These are phyloP conservation scores for Alternaria sp. DNA, from an alignment of 2,329 filamentous ascomycete genomes.

Conservation along the genomic window DNA sequence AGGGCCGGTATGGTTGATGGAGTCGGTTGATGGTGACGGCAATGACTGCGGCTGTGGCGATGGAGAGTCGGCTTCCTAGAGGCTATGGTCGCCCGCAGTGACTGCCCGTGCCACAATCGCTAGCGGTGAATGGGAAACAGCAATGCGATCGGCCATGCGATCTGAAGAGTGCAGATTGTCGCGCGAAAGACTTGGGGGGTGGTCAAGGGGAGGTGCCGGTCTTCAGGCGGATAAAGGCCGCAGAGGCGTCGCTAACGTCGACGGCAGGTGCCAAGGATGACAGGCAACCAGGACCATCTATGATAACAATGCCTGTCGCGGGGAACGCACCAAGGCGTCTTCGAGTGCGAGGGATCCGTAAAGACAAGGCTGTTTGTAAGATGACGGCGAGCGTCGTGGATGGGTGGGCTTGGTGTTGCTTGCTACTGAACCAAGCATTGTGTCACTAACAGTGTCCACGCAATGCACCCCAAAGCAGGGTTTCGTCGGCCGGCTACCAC, in stretches of 20 bases:
- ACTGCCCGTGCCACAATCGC: slow-evolving; percentile 26
- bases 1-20: slow-evolving; percentile 3
- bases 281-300: slow-evolving; percentile 7
- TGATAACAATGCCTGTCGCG: background rate
- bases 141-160: slow-evolving; percentile 37
- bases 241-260: slow-evolving; percentile 16
- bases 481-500: slow-evolving; percentile 11
- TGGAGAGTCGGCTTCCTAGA: slow-evolving; percentile 25
- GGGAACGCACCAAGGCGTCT: background rate
- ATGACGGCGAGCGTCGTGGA: background rate
- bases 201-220: slow-evolving; percentile 8
- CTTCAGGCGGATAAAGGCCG: slow-evolving; percentile 19
- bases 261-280: slow-evolving; percentile 15
- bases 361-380: background rate
- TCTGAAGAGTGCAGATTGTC: slow-evolving; percentile 21
- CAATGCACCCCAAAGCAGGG: slow-evolving; percentile 9
- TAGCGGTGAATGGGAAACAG: slow-evolving; percentile 28
- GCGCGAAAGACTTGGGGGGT: slow-evolving; percentile 13
- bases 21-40: slow-evolving; percentile 36
- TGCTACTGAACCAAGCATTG: slow-evolving; percentile 1
- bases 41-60: slow-evolving; percentile 40
- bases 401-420: slow-evolving; percentile 4
- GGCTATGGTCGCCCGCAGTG: slow-evolving; percentile 20
- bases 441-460: slow-evolving; percentile 11
- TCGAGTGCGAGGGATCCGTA: background rate